Percentiles rank a stretch among this genome's conserved stretches.
Evolutionary conservation across 2,329 filamentous ascomycete genomes (phyloP).

Genomic region (Orbilia javanica): DNA sequence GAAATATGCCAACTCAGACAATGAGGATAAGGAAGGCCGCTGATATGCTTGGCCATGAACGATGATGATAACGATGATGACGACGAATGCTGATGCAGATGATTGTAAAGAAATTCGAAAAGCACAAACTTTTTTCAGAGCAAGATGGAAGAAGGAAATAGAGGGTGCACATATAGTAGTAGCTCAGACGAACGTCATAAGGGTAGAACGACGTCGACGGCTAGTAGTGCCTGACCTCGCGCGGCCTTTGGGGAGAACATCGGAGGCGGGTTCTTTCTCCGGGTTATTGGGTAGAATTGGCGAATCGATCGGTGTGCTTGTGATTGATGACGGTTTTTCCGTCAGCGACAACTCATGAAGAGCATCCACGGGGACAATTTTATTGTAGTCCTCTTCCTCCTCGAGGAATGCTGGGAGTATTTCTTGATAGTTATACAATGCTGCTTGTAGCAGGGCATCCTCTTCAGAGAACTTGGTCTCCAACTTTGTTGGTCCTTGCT

Average conservation of each 20-base stretch:
- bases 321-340: conserved; percentile 30
- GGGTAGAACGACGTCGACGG: conserved; percentile 53
- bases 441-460: conserved; percentile 44
- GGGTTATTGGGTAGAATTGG: conserved; percentile 18
- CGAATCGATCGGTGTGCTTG: conserved; percentile 1
- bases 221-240: conserved; percentile 39
- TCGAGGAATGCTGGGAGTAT: conserved; percentile 53
- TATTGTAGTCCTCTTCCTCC: conserved; percentile 18
- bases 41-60: conserved; percentile 36
- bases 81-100: conserved; percentile 55
- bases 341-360: conserved; percentile 41
- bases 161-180: not conserved
- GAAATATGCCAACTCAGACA: conserved; percentile 41
- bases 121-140: conserved; percentile 39
- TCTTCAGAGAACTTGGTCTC: conserved; percentile 39
- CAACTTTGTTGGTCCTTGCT: not conserved
- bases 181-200: conserved; percentile 53
- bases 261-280: conserved; percentile 24
- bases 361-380: conserved; percentile 42
- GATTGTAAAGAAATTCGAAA: conserved; percentile 33
- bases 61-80: conserved; percentile 23
- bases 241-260: conserved; percentile 39
- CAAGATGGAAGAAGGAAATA: not conserved
- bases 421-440: conserved; percentile 51
- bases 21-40: conserved; percentile 30